These are phyloP conservation scores for Viola pubescens DNA, from an alignment of 441 rosid genomes.

Conservation along the genomic window DNA sequence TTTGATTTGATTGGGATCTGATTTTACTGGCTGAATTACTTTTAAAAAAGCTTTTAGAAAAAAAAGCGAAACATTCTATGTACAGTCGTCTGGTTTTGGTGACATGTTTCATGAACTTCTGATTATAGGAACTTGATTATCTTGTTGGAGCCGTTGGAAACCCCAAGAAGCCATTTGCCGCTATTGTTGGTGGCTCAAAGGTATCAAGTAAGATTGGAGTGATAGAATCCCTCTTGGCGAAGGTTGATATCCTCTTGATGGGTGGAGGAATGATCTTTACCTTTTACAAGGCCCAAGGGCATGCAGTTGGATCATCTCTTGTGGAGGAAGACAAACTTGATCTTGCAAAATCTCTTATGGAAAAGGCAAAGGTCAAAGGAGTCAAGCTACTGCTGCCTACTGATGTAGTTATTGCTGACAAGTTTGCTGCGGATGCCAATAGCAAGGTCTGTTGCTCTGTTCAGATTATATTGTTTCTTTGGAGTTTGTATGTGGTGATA, in stretches of 20 bases:
- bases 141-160: conserved; percentile 88
- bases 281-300: conserved; percentile 85
- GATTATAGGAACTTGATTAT: conserved; percentile 77
- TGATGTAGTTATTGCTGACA: conserved; percentile 83
- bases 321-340: conserved; percentile 87
- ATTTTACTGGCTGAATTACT: background rate
- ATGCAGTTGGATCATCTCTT: conserved; percentile 73
- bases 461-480: background rate
- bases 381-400: conserved; percentile 72
- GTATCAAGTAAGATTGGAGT: conserved; percentile 90
- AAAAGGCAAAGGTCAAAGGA: conserved; percentile 77
- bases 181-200: conserved; percentile 91
- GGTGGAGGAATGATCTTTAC: conserved; percentile 97
- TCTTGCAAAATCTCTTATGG: conserved; percentile 68
- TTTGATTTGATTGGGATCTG: no score
- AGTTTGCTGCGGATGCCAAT: conserved; percentile 77
- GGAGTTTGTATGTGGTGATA: background rate
- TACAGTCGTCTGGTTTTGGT: background rate
- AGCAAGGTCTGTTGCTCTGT: conserved; percentile 51
- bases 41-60: no score
- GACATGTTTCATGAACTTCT: background rate
- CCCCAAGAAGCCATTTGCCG: conserved; percentile 96
- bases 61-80: background rate
- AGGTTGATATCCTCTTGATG: conserved; percentile 60
- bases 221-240: conserved; percentile 72